Base-by-base conservation (phyloP, 192 early-diverging fungal genomes). In the Backusella macrospora region DNA sequence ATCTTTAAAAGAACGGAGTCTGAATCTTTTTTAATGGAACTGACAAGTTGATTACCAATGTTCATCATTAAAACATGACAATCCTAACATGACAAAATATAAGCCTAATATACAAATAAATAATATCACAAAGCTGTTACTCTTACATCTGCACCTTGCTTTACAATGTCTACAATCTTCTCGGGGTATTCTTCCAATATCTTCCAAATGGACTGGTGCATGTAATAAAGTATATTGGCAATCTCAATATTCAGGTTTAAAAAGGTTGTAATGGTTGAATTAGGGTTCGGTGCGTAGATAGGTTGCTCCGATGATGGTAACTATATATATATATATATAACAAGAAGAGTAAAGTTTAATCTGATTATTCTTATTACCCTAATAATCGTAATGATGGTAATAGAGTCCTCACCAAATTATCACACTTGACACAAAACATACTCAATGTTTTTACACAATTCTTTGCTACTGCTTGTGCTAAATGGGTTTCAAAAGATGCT, bases 141-240 rank as follows among this genome's bases (percentile, higher is more conserved):
- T 43, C 48, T 55, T 81, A 91, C 90, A 74, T 85, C 80, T 7
- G 84, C 74, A 1, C 81, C 80, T 37, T 90, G 84, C 62, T 62
- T 78, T 23, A 92, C 65, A 10, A 83, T 71, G n/a, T 88, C 87
- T 16, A 81, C 78, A 7, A 81, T 78, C 14, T 78, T 66, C 16
- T 86, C 83, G 9, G 82, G 80, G 73, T 84, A 90, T 26, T 92
- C 90, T 42, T 86, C 82, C 23, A 87, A 44, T 7, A 89, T 62
- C n/a, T 84, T 82, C 86, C 84, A 92, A 8, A 89, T 72, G 2
- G 87, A 83, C 39, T 92, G 89, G 46, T 86, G 76, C 72, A 92
- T 73, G n/a, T 70, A 68, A 77, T 87, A 92, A 38, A 91, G 49
- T 10, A 80, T 82, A 73, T 90, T 92, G 37, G 88, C 78, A 46